These are phyloP conservation scores for Panellus pusillus DNA, from an alignment of 768 basidiomycete species.

Conservation along the genomic window DNA sequence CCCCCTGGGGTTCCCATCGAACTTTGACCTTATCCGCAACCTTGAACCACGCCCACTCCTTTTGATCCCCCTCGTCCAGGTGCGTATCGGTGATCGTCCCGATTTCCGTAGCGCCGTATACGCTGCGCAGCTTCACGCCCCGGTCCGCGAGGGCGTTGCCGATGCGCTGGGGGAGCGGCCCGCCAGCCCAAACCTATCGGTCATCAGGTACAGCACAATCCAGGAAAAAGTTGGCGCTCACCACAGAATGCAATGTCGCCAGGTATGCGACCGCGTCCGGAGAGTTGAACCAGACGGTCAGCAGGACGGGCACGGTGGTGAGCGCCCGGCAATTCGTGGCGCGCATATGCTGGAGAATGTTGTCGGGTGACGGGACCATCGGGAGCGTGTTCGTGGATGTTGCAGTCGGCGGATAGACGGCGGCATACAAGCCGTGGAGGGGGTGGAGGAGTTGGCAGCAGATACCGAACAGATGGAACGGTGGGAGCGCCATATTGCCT, in stretches of 20 bases:
- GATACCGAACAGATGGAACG: conserved; percentile 24
- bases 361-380: conserved; percentile 23
- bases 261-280: conserved; percentile 21
- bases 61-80: conserved; percentile 19
- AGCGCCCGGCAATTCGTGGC: conserved; percentile 19
- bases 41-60: conserved; percentile 21
- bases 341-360: conserved; percentile 21
- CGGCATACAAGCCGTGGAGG: conserved; percentile 15
- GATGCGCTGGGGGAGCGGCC: not conserved
- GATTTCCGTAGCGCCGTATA: conserved; percentile 2
- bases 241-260: conserved; percentile 21
- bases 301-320: conserved; percentile 23
- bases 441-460: conserved; percentile 20
- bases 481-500: conserved; percentile 21
- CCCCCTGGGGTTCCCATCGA: conserved; percentile 31
- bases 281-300: conserved; percentile 25
- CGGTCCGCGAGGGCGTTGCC: conserved; percentile 1
- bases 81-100: not conserved
- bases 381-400: conserved; percentile 17
- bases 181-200: not conserved
- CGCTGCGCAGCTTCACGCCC: conserved; percentile 1
- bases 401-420: conserved; percentile 29
- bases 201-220: not conserved
- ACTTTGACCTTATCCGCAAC: conserved; percentile 20
- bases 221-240: conserved; percentile 5